Evolutionary conservation across 148 eudicot species (phyloP).

Genomic region (Polygonum aviculare): DNA sequence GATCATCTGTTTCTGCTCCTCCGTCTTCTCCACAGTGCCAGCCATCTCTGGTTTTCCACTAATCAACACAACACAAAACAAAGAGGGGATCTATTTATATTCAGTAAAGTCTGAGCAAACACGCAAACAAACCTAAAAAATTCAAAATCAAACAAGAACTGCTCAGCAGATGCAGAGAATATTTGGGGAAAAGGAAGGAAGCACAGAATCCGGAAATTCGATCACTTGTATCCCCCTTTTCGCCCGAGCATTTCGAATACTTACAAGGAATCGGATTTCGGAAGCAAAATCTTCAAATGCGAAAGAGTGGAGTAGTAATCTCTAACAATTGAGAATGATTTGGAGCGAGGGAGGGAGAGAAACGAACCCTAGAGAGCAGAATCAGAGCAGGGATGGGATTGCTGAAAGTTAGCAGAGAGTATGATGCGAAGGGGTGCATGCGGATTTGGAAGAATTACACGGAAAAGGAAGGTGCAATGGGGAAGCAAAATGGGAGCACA

Average conservation of each 20-base stretch:
- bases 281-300: neutral
- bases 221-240: neutral
- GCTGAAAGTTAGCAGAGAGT: no score
- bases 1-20: conserved; percentile 14
- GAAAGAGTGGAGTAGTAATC: neutral
- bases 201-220: neutral
- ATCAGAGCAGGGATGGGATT: neutral
- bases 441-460: neutral
- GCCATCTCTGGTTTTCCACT: neutral
- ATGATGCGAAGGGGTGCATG: neutral
- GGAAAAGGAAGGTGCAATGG: neutral
- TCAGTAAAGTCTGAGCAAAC: neutral
- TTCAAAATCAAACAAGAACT: no score
- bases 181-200: no score
- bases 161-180: no score
- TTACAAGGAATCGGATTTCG: neutral
- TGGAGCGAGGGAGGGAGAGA: neutral
- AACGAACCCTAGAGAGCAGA: neutral
- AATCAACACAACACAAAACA: neutral
- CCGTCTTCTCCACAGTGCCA: neutral
- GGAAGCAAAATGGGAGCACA: neutral
- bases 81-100: neutral
- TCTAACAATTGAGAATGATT: neutral
- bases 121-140: neutral
- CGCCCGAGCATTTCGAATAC: neutral